Evolutionary conservation across 495 filamentous ascomycete genomes (phyloP).

Genomic region (Aspergillus ellipticus): DNA sequence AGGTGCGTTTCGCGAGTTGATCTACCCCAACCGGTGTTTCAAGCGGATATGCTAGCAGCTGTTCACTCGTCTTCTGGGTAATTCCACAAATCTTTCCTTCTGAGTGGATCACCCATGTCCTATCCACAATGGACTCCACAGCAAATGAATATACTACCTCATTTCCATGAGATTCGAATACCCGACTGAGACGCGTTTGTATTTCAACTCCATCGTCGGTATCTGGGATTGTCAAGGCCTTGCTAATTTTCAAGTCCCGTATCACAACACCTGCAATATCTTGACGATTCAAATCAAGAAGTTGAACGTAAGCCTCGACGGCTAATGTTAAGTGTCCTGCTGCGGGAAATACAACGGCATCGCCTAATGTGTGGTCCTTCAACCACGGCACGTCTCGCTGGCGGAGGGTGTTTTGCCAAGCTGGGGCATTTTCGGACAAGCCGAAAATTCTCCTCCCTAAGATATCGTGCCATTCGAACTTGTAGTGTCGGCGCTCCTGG

Average conservation of each 20-base stretch:
- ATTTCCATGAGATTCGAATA: no score
- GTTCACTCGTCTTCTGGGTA: neutral
- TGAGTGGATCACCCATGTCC: neutral
- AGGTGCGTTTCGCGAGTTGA: neutral
- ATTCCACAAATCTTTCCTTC: neutral
- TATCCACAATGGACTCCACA: neutral
- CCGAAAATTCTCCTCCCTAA: conserved; percentile 28
- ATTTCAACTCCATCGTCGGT: neutral
- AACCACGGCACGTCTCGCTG: neutral
- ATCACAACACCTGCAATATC: no score
- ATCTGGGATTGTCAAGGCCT: neutral
- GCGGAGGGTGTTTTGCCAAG: neutral
- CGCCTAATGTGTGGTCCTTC: neutral
- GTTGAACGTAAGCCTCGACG: no score
- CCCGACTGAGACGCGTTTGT: no score
- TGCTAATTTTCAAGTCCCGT: no score
- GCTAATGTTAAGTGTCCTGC: no score
- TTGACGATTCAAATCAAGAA: no score
- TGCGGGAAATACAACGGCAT: neutral
- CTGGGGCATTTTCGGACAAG: neutral
- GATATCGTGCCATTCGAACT: conserved; percentile 26
- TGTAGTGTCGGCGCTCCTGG: conserved; percentile 6
- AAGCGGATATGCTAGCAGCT: no score
- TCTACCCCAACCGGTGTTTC: no score
- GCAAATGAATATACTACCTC: neutral